Conservation (phyloP, 257 asterid species). For the Penstemon eatonii region DNA sequence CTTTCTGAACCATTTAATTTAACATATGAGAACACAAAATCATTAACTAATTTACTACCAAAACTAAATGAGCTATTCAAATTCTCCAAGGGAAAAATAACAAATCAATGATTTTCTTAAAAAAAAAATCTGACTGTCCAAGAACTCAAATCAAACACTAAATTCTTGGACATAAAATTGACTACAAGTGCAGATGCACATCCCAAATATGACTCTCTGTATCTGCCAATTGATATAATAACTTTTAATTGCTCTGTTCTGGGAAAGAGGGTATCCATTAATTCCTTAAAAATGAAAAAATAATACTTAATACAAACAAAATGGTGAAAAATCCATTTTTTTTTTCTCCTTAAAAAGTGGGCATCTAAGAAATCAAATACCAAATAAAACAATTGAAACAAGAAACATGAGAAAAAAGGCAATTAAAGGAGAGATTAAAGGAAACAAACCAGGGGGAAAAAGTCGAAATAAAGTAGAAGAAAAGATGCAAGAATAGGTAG, state of each 20-base stretch:
- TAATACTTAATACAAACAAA: not conserved
- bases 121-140: not conserved
- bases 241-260: not conserved
- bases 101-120: not conserved
- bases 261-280: slow-evolving; percentile 1
- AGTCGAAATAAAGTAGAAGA: slow-evolving; percentile 50
- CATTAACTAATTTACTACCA: too few relatives aligned
- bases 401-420: not conserved
- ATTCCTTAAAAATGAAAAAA: slow-evolving; percentile 1
- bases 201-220: not conserved
- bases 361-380: not conserved
- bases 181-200: slow-evolving; percentile 22
- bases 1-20: too few relatives aligned
- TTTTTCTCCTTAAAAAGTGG: not conserved
- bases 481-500: slow-evolving; percentile 72
- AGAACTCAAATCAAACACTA: slow-evolving; percentile 13
- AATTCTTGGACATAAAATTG: slow-evolving; percentile 3
- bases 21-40: too few relatives aligned
- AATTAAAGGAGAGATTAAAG: not conserved
- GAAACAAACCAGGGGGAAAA: slow-evolving; percentile 60
- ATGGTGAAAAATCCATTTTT: not conserved
- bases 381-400: too few relatives aligned
- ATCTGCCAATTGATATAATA: not conserved
- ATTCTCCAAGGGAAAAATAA: not conserved
- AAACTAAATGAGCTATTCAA: not conserved